Percentiles rank a stretch among this genome's conserved stretches.
phyloP scores from a whole-genome alignment of 345 rosid genomes.

The Salix arbutifolia region DNA sequence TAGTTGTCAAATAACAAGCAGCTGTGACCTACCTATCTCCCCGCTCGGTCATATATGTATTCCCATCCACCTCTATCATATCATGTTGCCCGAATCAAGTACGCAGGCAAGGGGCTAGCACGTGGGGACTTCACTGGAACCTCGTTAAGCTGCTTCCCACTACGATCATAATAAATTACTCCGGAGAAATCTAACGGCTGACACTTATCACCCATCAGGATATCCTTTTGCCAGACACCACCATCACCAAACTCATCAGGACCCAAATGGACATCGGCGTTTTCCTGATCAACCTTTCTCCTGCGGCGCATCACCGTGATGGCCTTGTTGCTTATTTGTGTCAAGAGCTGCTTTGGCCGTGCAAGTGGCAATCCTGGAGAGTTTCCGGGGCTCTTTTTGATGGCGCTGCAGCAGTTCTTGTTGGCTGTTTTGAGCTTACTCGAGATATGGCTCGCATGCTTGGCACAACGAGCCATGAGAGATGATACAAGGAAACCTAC shows the following conservation, averaged over 20 bases:
- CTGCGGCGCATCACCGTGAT: constrained; percentile 37
- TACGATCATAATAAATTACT: constrained; percentile 72
- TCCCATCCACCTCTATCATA: background rate
- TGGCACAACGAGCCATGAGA: constrained; percentile 51
- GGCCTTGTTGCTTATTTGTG: constrained; percentile 25
- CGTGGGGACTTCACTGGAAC: constrained; percentile 75
- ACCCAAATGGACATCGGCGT: constrained; percentile 5
- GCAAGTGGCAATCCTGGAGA: constrained; percentile 28
- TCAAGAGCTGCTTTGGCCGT: constrained; percentile 11
- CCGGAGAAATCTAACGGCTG: constrained; percentile 89
- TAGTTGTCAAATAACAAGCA: background rate
- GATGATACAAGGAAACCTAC: constrained; percentile 33
- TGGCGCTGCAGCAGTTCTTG: background rate
- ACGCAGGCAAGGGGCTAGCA: constrained; percentile 60
- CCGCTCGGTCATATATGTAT: too few species aligned
- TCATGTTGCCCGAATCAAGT: constrained; percentile 4
- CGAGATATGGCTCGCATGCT: constrained; percentile 47
- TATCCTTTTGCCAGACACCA: constrained; percentile 83
- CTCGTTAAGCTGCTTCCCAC: constrained; percentile 56
- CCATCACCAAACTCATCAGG: constrained; percentile 56
- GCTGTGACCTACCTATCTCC: background rate
- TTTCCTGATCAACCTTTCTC: constrained; percentile 14
- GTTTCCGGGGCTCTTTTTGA: background rate
- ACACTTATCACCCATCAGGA: constrained; percentile 92
- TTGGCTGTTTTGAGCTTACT: constrained; percentile 31